These are phyloP conservation scores for Cryphonectria nitschkei DNA, from an alignment of 2,329 filamentous ascomycete genomes.

Conservation along the genomic window DNA sequence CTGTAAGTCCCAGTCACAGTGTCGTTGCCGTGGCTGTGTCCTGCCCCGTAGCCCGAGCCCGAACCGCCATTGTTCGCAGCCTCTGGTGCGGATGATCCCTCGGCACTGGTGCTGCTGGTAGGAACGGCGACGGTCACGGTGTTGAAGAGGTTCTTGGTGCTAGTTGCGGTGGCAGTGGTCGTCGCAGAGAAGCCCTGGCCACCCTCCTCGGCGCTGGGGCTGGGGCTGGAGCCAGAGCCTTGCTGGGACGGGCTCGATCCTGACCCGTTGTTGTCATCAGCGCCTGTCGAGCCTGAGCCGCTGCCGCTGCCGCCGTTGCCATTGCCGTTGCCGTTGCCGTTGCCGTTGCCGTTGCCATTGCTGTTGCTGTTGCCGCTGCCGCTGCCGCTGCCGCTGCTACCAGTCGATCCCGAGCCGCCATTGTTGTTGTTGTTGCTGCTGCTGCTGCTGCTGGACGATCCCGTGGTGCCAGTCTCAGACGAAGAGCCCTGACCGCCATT, in stretches of 20 bases:
- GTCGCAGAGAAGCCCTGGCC: not conserved
- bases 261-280: not conserved
- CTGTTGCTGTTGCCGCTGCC: slow-evolving; percentile 6
- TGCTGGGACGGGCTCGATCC: slow-evolving; percentile 2
- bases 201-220: not conserved
- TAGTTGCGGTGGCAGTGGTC: not conserved
- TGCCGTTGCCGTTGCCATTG: not conserved
- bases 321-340: not conserved
- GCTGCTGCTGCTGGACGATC: not conserved
- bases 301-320: not conserved
- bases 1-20: slow-evolving; percentile 23
- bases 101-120: slow-evolving; percentile 9
- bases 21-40: slow-evolving; percentile 9
- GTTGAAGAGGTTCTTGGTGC: slow-evolving; percentile 11
- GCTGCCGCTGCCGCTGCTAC: not conserved
- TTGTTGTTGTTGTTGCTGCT: no score
- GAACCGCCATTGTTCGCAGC: slow-evolving; percentile 25
- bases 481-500: not conserved
- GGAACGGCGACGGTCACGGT: slow-evolving; percentile 1
- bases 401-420: not conserved
- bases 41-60: slow-evolving; percentile 19
- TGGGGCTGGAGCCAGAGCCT: slow-evolving; percentile 10
- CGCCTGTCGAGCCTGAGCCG: not conserved
- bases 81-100: slow-evolving; percentile 1
- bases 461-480: slow-evolving; percentile 11